phyloP scores from a whole-genome alignment of 2,329 filamentous ascomycete genomes.

The Ophiosphaerella herpotricha region DNA sequence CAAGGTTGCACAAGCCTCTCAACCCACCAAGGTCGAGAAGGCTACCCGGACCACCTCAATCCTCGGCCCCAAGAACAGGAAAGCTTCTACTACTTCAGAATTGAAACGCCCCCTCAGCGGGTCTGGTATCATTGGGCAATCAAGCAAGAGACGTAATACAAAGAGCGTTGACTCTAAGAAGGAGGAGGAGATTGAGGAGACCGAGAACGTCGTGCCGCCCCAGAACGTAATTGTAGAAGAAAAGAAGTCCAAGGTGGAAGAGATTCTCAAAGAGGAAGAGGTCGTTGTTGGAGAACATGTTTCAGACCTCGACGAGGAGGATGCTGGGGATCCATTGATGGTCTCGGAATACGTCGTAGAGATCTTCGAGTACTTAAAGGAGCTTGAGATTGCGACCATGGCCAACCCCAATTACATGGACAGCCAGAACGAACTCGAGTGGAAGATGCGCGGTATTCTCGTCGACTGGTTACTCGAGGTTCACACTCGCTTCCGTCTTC shows the following conservation, averaged over 20 bases:
- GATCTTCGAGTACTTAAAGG: conserved; percentile 93
- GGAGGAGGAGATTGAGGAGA: conserved; percentile 58
- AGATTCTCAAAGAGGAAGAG: conserved; percentile 29
- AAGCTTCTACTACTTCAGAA: conserved; percentile 58
- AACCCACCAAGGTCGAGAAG: conserved; percentile 84
- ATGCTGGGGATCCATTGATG: conserved; percentile 93
- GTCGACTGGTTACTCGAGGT: conserved; percentile 99
- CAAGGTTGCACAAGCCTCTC: conserved; percentile 72
- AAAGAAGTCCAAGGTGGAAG: conserved; percentile 18
- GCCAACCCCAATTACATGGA: conserved; percentile 95
- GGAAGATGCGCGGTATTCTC: conserved; percentile 97
- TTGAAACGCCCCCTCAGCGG: conserved; percentile 75
- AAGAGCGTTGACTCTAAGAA: conserved; percentile 58
- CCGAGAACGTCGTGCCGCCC: conserved; percentile 61
- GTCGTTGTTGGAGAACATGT: conserved; percentile 42
- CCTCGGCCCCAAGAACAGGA: conserved; percentile 73
- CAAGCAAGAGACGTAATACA: conserved; percentile 71
- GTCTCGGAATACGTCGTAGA: conserved; percentile 96
- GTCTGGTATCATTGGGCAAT: conserved; percentile 66
- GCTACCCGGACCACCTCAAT: conserved; percentile 64
- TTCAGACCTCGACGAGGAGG: conserved; percentile 77
- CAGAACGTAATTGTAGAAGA: conserved; percentile 58
- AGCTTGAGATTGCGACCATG: conserved; percentile 78
- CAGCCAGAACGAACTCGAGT: conserved; percentile 91
- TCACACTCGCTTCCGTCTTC: conserved; percentile 91